Conservation (phyloP, 2,329 filamentous ascomycete genomes). For the Calonectria pseudoturangicola region DNA sequence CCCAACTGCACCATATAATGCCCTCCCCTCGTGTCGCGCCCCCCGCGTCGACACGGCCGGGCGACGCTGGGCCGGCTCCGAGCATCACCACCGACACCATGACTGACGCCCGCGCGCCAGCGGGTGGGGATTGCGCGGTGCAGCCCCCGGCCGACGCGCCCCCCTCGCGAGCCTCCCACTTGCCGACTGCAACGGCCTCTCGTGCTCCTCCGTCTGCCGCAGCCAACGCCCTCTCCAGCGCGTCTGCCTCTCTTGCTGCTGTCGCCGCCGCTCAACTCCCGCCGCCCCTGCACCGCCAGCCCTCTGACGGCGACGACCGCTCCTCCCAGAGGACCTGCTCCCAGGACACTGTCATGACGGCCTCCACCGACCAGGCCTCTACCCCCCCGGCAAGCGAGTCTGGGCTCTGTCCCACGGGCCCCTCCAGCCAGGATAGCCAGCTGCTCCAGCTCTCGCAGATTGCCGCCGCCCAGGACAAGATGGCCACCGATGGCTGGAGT, state of each 20-base stretch:
- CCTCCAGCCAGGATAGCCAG: constrained; percentile 71
- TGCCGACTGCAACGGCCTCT: constrained; percentile 41
- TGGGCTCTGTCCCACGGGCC: constrained; percentile 48
- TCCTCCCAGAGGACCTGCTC: constrained; percentile 53
- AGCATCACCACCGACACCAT: constrained; percentile 38
- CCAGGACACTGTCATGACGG: constrained; percentile 52
- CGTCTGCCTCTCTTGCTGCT: constrained; percentile 42
- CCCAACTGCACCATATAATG: too few species aligned
- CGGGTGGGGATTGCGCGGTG: constrained; percentile 54
- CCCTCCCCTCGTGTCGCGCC: constrained; percentile 40
- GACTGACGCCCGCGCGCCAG: constrained; percentile 47
- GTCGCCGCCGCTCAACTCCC: constrained; percentile 41
- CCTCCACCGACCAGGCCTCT: constrained; percentile 50
- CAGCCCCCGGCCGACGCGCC: constrained; percentile 50
- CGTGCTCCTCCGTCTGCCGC: constrained; percentile 40
- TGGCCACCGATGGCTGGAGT: constrained; percentile 59
- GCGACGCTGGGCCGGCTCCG: constrained; percentile 37
- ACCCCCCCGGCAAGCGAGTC: constrained; percentile 53
- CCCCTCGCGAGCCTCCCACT: constrained; percentile 51
- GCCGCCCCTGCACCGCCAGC: constrained; percentile 41
- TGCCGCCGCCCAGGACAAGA: constrained; percentile 72
- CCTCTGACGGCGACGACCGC: constrained; percentile 51
- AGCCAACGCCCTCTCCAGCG: constrained; percentile 40
- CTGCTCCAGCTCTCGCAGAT: constrained; percentile 75
- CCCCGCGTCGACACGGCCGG: constrained; percentile 44